Base-by-base conservation (phyloP, 1,139 yeast species). In the Pichia sp. region DNA sequence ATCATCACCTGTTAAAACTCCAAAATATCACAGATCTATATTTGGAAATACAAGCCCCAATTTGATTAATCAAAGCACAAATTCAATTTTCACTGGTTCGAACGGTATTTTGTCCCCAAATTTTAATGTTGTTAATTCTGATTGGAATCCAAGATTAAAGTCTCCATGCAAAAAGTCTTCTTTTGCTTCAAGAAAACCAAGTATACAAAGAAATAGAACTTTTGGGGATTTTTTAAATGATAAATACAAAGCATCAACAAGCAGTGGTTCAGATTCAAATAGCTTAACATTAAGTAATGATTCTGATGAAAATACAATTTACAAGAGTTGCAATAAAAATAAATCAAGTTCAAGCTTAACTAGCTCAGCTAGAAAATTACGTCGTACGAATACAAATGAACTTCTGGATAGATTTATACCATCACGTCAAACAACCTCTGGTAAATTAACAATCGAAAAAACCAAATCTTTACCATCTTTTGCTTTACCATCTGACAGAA, bases 331-430 rank as follows among this genome's bases (percentile, higher is more conserved):
- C 5, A 42, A 38, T 16, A 35, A 24, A 15, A 47, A 38, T 15
- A 37, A 27, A 18, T 38, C 46, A 20, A 56, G 20, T 16, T 36
- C 46, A 18, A 55, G 55, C 4, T 59, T 35, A 35, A 18, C 61
- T 11, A 39, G 42, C 13, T 38, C 46, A 22, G 25, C 41, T 15
- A 58, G 58, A 42, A 57, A 56, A 42, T 47, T 62, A 26, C 63
- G 63, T 38, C 49, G 67, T 16, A 57, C 65, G 11, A 62, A 57
- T 46, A 64, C 67, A 5, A 57, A 58, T 32, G 68, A 62, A 42
- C 45, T 60, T 29, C 41, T 60, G 22, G 81, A 76, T 55, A 63
- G 81, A 49, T 76, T 74, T 56, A 77, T 79, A 43, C 84, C 85
- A 3, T 67, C 77, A 26, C 61, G 80, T 40, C 73, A 70, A 53